These are phyloP conservation scores for Mortierella antarctica DNA, from an alignment of 192 early-diverging fungal genomes.

Conservation along the genomic window DNA sequence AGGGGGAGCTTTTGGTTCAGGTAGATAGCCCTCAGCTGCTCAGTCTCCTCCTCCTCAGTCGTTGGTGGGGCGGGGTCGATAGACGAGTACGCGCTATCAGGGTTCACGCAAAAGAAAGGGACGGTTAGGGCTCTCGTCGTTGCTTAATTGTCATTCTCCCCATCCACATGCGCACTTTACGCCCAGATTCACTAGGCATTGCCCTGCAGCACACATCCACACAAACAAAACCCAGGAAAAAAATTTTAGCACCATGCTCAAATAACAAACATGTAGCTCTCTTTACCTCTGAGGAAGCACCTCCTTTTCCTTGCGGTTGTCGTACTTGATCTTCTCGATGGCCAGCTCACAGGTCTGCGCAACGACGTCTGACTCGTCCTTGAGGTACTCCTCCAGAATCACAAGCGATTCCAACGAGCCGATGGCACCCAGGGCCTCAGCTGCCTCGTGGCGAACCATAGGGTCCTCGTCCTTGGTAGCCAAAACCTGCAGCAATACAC, in stretches of 20 bases:
- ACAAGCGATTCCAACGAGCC: constrained; percentile 73
- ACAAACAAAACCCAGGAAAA: background rate
- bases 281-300: constrained; percentile 47
- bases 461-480: constrained; percentile 76
- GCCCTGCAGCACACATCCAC: too few species aligned
- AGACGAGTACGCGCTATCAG: constrained; percentile 72
- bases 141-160: background rate
- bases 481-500: constrained; percentile 74
- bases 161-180: background rate
- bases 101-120: background rate
- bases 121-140: constrained; percentile 1
- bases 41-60: constrained; percentile 66
- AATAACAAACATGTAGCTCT: background rate
- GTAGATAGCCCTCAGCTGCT: constrained; percentile 73
- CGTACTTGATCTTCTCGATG: constrained; percentile 86
- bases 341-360: constrained; percentile 93
- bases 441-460: constrained; percentile 99
- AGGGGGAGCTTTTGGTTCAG: constrained; percentile 76
- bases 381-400: constrained; percentile 79
- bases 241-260: background rate
- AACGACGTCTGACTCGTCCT: constrained; percentile 76
- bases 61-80: constrained; percentile 94
- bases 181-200: background rate
- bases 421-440: constrained; percentile 96
- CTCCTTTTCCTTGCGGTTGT: constrained; percentile 67